Percentiles rank a stretch among this genome's conserved stretches.
Evolutionary conservation across 106 monocot genomes (phyloP).

Genomic region (Dactylorhiza incarnata): DNA sequence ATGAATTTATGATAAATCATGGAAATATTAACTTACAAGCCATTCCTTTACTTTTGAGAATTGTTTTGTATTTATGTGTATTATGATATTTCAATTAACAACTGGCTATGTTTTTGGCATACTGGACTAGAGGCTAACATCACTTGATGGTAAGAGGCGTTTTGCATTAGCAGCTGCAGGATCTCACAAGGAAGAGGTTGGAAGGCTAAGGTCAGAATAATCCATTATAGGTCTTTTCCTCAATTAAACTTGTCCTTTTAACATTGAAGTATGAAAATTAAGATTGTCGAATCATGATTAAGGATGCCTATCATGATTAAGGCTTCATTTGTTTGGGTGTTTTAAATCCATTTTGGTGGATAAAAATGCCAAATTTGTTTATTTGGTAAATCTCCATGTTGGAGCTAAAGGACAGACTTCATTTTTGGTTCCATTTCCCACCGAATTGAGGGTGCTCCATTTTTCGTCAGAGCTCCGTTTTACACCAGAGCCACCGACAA

Average conservation of each 20-base stretch:
- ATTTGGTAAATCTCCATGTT: no score
- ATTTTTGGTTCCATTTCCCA: no score
- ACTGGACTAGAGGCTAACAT: conserved; percentile 76
- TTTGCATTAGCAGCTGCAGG: conserved; percentile 93
- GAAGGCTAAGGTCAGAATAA: conserved; percentile 68
- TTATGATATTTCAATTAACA: not conserved
- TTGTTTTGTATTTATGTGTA: not conserved
- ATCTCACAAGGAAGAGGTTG: conserved; percentile 96
- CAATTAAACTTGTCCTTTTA: not conserved
- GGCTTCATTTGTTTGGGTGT: no score
- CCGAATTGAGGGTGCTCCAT: no score
- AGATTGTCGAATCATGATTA: not conserved
- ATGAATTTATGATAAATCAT: not conserved
- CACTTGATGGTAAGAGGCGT: conserved; percentile 92
- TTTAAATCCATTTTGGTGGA: no score
- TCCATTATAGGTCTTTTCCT: not conserved
- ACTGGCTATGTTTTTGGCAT: conserved; percentile 7
- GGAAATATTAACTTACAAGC: not conserved
- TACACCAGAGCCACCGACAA: no score
- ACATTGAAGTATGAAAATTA: not conserved
- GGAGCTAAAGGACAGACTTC: no score
- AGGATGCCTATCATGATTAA: no score
- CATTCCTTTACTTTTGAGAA: not conserved
- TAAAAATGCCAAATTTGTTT: no score
- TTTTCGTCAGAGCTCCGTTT: no score